These are phyloP conservation scores for Boletus bicolor DNA, from an alignment of 768 basidiomycete genomes.

Conservation along the genomic window DNA sequence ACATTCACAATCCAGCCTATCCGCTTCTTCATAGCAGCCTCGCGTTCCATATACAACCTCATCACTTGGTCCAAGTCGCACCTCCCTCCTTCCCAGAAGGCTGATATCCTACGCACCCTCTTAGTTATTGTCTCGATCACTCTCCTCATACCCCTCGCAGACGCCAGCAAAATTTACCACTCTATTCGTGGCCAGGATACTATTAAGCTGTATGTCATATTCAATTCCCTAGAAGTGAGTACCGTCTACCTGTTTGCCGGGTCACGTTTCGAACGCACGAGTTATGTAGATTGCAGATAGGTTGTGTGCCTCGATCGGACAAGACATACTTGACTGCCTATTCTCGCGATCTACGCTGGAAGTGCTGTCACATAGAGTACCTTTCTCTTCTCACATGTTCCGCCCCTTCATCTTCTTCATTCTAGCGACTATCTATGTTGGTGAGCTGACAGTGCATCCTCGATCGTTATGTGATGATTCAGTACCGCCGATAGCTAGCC, in stretches of 20 bases:
- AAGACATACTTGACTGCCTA: conserved; percentile 94
- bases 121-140: conserved; percentile 72
- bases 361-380: conserved; percentile 59
- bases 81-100: conserved; percentile 86
- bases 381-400: conserved; percentile 62
- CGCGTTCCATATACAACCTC: conserved; percentile 50
- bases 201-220: conserved; percentile 98
- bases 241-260: not conserved
- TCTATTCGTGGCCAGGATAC: conserved; percentile 97
- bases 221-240: conserved; percentile 93
- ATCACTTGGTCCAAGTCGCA: conserved; percentile 49
- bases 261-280: not conserved
- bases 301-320: conserved; percentile 92
- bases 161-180: conserved; percentile 97
- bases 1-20: conserved; percentile 98
- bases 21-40: conserved; percentile 66
- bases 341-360: conserved; percentile 91
- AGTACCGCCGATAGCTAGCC: conserved; percentile 54
- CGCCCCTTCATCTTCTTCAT: conserved; percentile 82
- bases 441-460: conserved; percentile 41
- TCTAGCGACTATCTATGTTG: conserved; percentile 77
- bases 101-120: conserved; percentile 81
- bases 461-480: not conserved
- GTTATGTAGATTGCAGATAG: conserved; percentile 81
- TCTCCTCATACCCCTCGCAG: conserved; percentile 78